Percentiles rank a stretch among this genome's conserved stretches.
phyloP scores from a whole-genome alignment of 192 early-diverging fungal genomes.

The Diversispora eburnea region DNA sequence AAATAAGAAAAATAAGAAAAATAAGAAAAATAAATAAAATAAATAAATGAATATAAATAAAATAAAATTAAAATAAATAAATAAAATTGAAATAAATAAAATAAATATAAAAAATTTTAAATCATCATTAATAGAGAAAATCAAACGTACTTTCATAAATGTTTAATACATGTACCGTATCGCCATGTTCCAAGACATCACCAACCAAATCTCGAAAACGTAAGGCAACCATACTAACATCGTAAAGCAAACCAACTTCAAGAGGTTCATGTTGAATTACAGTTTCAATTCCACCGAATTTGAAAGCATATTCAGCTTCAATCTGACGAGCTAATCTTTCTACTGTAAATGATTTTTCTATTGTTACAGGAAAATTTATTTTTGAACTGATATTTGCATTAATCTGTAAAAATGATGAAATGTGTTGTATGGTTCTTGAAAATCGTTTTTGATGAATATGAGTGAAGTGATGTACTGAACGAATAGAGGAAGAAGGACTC shows the following conservation, averaged over 20 bases:
- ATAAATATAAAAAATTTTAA: background rate
- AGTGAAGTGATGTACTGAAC: constrained; percentile 7
- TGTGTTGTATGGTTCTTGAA: constrained; percentile 24
- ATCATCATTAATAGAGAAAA: background rate
- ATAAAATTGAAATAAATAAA: constrained; percentile 4
- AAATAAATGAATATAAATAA: background rate
- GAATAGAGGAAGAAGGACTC: constrained; percentile 7
- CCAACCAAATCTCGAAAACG: constrained; percentile 49
- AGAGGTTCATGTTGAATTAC: constrained; percentile 30
- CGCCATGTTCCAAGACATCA: constrained; percentile 51
- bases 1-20: too few species aligned
- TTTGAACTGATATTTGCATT: constrained; percentile 34
- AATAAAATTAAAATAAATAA: background rate
- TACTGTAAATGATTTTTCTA: constrained; percentile 52
- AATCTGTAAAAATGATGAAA: constrained; percentile 45
- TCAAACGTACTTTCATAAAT: constrained; percentile 39
- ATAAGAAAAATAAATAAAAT: too few species aligned
- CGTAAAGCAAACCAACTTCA: constrained; percentile 24
- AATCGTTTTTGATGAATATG: constrained; percentile 26
- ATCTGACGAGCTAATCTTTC: constrained; percentile 64
- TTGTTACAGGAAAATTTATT: constrained; percentile 48
- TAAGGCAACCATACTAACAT: constrained; percentile 32
- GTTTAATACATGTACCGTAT: constrained; percentile 52
- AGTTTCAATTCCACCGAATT: constrained; percentile 22
- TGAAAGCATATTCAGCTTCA: constrained; percentile 66